phyloP scores from a whole-genome alignment of 176 grass and related monocot species.

The Oryza meyeriana region DNA sequence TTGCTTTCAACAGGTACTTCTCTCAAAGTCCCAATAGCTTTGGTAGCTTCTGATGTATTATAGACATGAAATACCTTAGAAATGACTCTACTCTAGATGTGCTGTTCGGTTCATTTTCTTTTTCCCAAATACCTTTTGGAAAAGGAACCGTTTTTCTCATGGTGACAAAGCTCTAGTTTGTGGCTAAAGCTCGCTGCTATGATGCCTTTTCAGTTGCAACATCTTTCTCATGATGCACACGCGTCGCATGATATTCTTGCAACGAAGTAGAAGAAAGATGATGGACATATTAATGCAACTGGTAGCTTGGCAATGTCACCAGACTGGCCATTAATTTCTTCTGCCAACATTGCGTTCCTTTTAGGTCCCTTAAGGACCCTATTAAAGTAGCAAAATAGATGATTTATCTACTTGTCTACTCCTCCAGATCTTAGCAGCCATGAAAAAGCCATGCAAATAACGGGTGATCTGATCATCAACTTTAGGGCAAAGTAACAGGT shows the following conservation, averaged over 20 bases:
- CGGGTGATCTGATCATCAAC: not conserved
- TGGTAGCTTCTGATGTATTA: not conserved
- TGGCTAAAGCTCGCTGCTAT: not conserved
- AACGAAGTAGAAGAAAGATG: not conserved
- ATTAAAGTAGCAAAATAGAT: not conserved
- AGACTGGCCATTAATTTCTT: not conserved
- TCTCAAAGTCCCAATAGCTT: not conserved
- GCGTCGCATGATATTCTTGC: not conserved
- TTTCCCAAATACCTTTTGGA: not conserved
- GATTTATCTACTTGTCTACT: not conserved
- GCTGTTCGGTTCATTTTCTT: not conserved
- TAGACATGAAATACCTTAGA: slow-evolving; percentile 32
- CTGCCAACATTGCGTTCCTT: not conserved
- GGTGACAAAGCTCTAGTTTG: not conserved
- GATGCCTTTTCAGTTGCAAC: slow-evolving; percentile 25
- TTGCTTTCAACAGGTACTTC: slow-evolving; percentile 4
- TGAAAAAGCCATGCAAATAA: not conserved
- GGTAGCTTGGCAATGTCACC: slow-evolving; percentile 25
- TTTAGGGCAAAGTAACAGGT: not conserved
- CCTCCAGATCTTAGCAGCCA: not conserved
- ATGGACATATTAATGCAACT: not conserved
- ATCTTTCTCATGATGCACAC: slow-evolving; percentile 29
- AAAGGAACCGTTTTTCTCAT: slow-evolving; percentile 10
- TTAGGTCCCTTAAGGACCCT: not conserved
- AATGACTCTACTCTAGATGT: slow-evolving; percentile 37